Conservation (phyloP, 164 flowering plant genomes). For the Annona squamosa region DNA sequence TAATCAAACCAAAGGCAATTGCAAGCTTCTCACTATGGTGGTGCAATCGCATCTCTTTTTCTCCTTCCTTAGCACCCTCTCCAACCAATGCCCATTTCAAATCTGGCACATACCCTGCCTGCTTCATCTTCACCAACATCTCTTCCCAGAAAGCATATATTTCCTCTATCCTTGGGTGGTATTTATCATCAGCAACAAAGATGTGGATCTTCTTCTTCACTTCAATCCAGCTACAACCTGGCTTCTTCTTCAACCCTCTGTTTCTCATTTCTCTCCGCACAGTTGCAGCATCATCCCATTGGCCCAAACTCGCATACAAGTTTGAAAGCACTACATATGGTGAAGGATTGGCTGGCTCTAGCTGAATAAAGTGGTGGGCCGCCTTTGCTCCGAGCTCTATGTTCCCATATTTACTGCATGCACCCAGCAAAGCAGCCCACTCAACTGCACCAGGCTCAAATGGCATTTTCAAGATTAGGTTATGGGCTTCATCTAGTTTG, state of each 20-base stretch:
- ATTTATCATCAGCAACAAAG: slow-evolving; percentile 70
- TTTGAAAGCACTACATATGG: slow-evolving; percentile 65
- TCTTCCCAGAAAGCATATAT: slow-evolving; percentile 50
- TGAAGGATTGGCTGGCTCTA: slow-evolving; percentile 60
- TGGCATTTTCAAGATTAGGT: slow-evolving; percentile 55
- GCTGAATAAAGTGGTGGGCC: slow-evolving; percentile 43
- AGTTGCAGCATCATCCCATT: slow-evolving; percentile 45
- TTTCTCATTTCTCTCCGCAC: slow-evolving; percentile 53
- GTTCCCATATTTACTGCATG: slow-evolving; percentile 64
- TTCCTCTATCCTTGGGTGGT: slow-evolving; percentile 60
- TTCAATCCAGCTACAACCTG: slow-evolving; percentile 88
- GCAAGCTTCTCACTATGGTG: slow-evolving; percentile 88
- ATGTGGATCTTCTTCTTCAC: slow-evolving; percentile 46
- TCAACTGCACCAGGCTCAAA: slow-evolving; percentile 41
- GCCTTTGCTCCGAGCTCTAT: slow-evolving; percentile 62
- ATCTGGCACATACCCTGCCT: slow-evolving; percentile 63
- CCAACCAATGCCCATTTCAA: slow-evolving; percentile 47
- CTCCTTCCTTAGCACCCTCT: slow-evolving; percentile 44
- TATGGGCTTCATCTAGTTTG: slow-evolving; percentile 56
- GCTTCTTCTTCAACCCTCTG: slow-evolving; percentile 58
- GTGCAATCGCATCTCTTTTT: slow-evolving; percentile 43
- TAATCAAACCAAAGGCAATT: slow-evolving; percentile 53
- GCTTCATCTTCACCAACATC: slow-evolving; percentile 46
- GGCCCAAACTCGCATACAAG: slow-evolving; percentile 51
- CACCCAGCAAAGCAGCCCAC: slow-evolving; percentile 73